phyloP scores from a whole-genome alignment of 2,329 filamentous ascomycete genomes.

The Aspergillus jensenii region DNA sequence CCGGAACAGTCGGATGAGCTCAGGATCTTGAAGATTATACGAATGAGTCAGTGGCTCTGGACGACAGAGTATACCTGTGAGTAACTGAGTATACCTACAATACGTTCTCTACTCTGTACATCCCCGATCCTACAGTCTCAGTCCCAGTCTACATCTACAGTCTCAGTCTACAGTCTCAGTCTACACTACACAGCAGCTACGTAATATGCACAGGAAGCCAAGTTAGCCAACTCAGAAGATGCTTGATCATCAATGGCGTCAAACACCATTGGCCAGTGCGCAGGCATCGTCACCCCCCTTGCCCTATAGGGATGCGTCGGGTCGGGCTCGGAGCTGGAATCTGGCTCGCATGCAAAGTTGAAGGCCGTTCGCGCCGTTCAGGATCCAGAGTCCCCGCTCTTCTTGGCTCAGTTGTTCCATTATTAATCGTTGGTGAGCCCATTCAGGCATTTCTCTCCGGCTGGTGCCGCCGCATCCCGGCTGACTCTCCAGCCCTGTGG shows the following conservation, averaged over 20 bases:
- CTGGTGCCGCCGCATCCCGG: not conserved
- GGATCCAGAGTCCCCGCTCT: not conserved
- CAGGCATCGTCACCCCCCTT: not conserved
- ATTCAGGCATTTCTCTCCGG: not conserved
- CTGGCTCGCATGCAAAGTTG: no score
- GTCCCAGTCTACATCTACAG: no score
- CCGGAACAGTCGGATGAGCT: slow-evolving; percentile 22
- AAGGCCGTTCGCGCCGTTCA: no score
- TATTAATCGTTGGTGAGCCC: not conserved
- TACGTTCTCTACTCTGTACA: no score
- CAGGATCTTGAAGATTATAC: slow-evolving; percentile 6
- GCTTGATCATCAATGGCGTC: slow-evolving; percentile 14
- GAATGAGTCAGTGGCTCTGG: slow-evolving; percentile 2
- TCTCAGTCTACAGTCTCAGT: no score
- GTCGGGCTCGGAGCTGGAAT: not conserved
- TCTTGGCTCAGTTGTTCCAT: not conserved
- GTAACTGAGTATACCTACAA: not conserved
- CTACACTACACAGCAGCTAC: no score
- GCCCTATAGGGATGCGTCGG: slow-evolving; percentile 17
- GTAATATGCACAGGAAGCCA: no score
- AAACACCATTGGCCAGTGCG: not conserved
- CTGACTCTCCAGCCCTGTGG: not conserved
- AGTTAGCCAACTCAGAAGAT: not conserved
- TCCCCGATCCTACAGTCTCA: no score
- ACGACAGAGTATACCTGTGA: not conserved